Percentiles rank a stretch among this genome's conserved stretches.
phyloP scores from a whole-genome alignment of 2,329 filamentous ascomycete species.

The Ophiognomonia clavigignenti-juglandacearum region DNA sequence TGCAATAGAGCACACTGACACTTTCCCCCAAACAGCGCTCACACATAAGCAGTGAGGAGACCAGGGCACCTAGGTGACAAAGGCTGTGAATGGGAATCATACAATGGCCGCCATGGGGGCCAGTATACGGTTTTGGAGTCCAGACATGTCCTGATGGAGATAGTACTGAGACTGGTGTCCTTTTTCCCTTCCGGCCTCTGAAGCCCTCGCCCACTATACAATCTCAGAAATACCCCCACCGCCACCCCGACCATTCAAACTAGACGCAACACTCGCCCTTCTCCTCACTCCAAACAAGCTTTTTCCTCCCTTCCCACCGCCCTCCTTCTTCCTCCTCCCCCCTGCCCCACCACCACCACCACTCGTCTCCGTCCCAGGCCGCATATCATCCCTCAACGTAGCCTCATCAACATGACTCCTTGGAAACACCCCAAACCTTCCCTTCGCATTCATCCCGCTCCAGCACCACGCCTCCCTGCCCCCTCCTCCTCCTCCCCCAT shows the following conservation, averaged over 20 bases:
- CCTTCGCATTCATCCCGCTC: conserved; percentile 30
- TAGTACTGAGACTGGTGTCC: too few relatives aligned
- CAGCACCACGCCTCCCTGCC: conserved; percentile 30
- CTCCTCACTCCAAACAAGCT: conserved; percentile 8
- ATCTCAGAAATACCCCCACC: too few relatives aligned
- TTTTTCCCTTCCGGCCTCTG: too few relatives aligned
- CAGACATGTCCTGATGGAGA: too few relatives aligned
- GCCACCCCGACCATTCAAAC: background rate
- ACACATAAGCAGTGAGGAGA: too few relatives aligned
- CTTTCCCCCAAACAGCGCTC: too few relatives aligned
- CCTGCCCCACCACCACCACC: background rate
- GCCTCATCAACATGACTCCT: conserved; percentile 12
- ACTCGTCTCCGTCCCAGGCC: background rate
- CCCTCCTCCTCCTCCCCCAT: conserved; percentile 8
- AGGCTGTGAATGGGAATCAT: too few relatives aligned
- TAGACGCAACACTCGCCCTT: conserved; percentile 3
- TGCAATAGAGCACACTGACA: too few relatives aligned
- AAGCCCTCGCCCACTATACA: too few relatives aligned
- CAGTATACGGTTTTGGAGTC: too few relatives aligned
- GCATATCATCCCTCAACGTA: conserved; percentile 5
- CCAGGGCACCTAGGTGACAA: too few relatives aligned
- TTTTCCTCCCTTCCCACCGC: conserved; percentile 4
- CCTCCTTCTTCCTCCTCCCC: conserved; percentile 5
- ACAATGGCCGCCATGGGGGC: too few relatives aligned
- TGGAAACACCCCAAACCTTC: conserved; percentile 30